Conservation (phyloP, 2,329 filamentous ascomycete genomes). For the Trichoderma aggressivum region DNA sequence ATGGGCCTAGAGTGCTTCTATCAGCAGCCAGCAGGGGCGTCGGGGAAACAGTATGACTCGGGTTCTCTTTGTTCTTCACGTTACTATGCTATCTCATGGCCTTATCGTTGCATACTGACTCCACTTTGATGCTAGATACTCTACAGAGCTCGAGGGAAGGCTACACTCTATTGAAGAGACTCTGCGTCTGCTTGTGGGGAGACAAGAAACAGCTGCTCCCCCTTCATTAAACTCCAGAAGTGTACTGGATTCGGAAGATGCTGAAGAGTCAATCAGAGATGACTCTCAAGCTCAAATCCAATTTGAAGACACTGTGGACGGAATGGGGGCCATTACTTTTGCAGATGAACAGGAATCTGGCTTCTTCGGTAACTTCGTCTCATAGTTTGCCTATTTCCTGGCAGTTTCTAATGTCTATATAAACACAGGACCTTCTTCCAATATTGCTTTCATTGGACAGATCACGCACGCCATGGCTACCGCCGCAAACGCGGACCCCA, state of each 20-base stretch:
- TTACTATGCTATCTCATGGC: background rate
- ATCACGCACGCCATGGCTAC: constrained; percentile 2
- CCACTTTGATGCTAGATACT: background rate
- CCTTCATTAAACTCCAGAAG: background rate
- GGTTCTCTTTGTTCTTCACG: background rate
- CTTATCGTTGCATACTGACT: background rate
- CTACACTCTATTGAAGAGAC: constrained; percentile 4
- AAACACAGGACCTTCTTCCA: background rate
- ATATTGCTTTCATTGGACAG: constrained; percentile 1
- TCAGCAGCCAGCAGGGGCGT: background rate
- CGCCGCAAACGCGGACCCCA: background rate
- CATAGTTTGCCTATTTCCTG: too few species aligned
- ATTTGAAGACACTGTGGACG: background rate
- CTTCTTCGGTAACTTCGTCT: background rate
- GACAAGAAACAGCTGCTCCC: background rate
- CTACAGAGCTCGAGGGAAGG: background rate
- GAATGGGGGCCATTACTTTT: constrained; percentile 8
- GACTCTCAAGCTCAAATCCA: background rate
- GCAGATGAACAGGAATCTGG: constrained; percentile 7
- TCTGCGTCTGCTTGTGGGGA: background rate
- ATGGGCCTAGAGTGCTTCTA: constrained; percentile 11
- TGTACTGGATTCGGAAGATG: background rate
- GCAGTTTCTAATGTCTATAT: background rate
- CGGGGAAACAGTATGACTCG: background rate
- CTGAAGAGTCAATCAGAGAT: background rate